Evolutionary conservation across 164 flowering plant species (phyloP).

Genomic region (Stephania cephalantha): DNA sequence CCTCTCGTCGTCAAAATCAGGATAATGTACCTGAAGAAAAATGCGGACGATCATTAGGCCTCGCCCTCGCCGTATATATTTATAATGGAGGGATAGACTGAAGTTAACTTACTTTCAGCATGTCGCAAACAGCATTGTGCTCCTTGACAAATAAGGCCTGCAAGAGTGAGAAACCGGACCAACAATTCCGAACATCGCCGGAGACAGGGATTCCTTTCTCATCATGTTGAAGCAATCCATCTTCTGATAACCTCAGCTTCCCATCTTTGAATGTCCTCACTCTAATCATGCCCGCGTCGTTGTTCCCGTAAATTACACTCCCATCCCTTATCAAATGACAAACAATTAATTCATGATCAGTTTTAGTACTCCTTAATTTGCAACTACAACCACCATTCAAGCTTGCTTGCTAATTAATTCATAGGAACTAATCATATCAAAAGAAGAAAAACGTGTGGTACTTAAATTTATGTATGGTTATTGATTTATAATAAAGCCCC

Average conservation of each 20-base stretch:
- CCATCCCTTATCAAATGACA: constrained; percentile 37
- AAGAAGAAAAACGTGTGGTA: too few species aligned
- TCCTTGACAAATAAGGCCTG: constrained; percentile 53
- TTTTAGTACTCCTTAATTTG: neutral
- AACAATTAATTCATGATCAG: neutral
- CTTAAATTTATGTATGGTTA: too few species aligned
- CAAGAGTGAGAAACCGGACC: constrained; percentile 48
- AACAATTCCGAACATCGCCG: constrained; percentile 49
- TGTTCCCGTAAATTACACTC: constrained; percentile 48
- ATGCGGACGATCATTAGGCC: neutral
- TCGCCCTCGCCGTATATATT: neutral
- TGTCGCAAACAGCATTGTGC: constrained; percentile 45
- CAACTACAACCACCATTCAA: too few species aligned
- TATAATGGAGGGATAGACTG: too few species aligned
- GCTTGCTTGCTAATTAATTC: too few species aligned
- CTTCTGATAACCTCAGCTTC: constrained; percentile 34
- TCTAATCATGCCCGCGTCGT: constrained; percentile 26
- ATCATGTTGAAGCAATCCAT: constrained; percentile 44
- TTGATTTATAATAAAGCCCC: too few species aligned
- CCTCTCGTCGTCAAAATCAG: constrained; percentile 36
- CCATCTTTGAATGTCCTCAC: constrained; percentile 51
- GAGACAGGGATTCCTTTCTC: constrained; percentile 38
- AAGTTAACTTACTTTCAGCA: constrained; percentile 28
- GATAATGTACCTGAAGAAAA: constrained; percentile 24
- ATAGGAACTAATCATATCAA: too few species aligned